Base-by-base conservation (phyloP, 441 rosid genomes). In the Corymbia citriodora region DNA sequence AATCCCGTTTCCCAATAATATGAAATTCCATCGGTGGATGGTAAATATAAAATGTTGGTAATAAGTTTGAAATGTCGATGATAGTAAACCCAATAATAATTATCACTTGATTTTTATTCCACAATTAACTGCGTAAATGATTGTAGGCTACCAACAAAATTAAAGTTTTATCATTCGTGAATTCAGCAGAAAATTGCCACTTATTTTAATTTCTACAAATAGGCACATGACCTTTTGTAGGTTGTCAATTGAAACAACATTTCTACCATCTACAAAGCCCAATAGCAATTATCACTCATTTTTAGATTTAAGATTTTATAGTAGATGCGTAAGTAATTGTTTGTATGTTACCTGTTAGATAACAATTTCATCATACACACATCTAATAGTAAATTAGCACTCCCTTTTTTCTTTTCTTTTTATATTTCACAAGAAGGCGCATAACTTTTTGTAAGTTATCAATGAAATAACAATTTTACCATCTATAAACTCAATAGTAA, bases 101-200 rank as follows among this genome's bases (percentile, higher is more conserved):
- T 59, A 23, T 59, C 63, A 23, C 29, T 59, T 10, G 3, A 4
- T 59, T 23, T 3, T 23, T 23, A n/a, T 65, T 65, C 0, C 1
- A 65, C 10, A 1, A 61, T 0, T 65, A 36, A n/a, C 2, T 15
- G 40, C 0, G 4, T 31, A 63, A 7, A 65, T 25, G n/a, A 25
- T 59, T 11, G 36, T 15, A 59, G 27, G 31, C 31, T 31, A 15
- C 36, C 5, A 68, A 17, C 3, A 9, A 31, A 31, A 68, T 68
- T 8, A 16, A 16, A 9, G 10, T 68, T 31, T n/a, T 68, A 31
- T 31, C 23, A 68, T 4, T 16, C 23, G 9, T 0, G 12, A 9
- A 68, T 2, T 68, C 40, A 68, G 5, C 4, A 31, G 45, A 15
- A 68, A 68, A 68, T 2, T 8, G 11, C 6, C 79, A 17, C 40